These are phyloP conservation scores for Camillea tinctor DNA, from an alignment of 2,329 filamentous ascomycete species.

Conservation along the genomic window DNA sequence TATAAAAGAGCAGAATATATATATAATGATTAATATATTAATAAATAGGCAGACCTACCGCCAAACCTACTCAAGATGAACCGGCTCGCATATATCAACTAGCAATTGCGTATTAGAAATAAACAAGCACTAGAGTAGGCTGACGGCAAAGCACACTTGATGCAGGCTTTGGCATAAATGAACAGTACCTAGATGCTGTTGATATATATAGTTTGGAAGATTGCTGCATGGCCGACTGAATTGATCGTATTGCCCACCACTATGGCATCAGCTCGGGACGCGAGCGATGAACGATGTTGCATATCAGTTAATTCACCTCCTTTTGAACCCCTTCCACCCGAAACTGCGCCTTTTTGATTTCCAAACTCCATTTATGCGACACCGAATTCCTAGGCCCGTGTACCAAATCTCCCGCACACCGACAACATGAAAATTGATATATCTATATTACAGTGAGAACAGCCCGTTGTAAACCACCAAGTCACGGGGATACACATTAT, in stretches of 20 bases:
- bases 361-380: slow-evolving; percentile 22
- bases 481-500: slow-evolving; percentile 4
- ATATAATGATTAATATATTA: no score
- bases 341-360: slow-evolving; percentile 17
- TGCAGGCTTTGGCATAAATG: no score
- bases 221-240: neutral
- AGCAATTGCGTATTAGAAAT: no score
- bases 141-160: no score
- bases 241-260: neutral
- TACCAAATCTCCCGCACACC: slow-evolving; percentile 4
- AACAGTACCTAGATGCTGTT: neutral
- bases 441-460: slow-evolving; percentile 12
- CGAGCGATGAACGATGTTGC: neutral
- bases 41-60: no score
- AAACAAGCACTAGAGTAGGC: no score
- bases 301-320: neutral
- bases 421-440: slow-evolving; percentile 1
- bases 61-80: no score
- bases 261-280: neutral
- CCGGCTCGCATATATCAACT: no score
- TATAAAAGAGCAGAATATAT: no score
- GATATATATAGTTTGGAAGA: neutral
- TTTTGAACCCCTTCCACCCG: slow-evolving; percentile 1
- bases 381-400: slow-evolving; percentile 2
- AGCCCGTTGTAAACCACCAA: neutral